Evolutionary conservation across 495 filamentous ascomycete genomes (phyloP), one percentile per base, ranked within the genome.

Genomic region (Hypoxylon lenormandii): DNA sequence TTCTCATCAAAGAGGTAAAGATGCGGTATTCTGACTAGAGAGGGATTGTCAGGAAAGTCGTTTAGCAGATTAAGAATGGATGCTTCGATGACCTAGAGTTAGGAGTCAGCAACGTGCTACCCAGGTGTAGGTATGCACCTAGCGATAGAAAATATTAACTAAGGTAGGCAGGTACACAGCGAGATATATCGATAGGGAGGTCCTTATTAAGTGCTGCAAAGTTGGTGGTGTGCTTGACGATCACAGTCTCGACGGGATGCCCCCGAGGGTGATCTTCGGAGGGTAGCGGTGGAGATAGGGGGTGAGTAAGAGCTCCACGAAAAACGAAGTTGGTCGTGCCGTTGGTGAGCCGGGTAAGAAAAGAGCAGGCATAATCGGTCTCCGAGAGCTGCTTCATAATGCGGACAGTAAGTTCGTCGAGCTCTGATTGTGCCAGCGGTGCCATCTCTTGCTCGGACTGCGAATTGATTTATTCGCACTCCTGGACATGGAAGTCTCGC

Each of bases 261-360:
- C 7, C 26, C 19, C 8, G 28, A 5, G 37, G 16, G 48, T 40
- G 19, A 33, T 18, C 15, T 10, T 15, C 15, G 11, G 54, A 56
- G 5, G 33, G 18, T 8, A 5, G 1, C 4, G 2, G 13, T 16
- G 47, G 12, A 15, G 47, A 13, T 2, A 75, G 62, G 3, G 78
- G 59, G 13, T 68, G 61, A 0, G 61, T 26, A 7, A 82, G 74
- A 43, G 47, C 69, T 5, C 84, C 85, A 11, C 83, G 80, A 57
- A 82, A 87, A 18, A 86, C 78, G 61, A 84, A 87, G 63, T 87
- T 86, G 57, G 80, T 80, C n/a, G 80, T 83, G 26, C 85, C 84
- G 11, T 81, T 81, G 42, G 76, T 81, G 12, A 86, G 66, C 3
- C 73, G 70, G 0, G 51, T 74, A n/a, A 86, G 74, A 0, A 77